Evolutionary conservation across 2,329 filamentous ascomycete species (phyloP).

Genomic region (Reticulascus tulasneorum): DNA sequence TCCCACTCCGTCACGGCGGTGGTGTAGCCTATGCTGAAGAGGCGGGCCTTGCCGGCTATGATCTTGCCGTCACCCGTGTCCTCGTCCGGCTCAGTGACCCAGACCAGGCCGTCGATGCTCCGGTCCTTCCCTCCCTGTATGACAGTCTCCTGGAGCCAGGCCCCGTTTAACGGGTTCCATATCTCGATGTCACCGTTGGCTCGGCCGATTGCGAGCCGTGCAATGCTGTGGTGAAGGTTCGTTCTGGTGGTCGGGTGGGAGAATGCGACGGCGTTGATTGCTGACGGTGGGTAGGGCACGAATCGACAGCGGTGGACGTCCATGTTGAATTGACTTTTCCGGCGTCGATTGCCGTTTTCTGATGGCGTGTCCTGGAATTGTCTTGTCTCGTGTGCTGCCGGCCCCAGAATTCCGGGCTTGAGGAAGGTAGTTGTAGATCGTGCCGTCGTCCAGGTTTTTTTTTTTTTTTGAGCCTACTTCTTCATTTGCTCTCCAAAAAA

Average conservation of each 20-base stretch:
- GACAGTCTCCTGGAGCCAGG: conserved; percentile 87
- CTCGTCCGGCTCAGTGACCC: conserved; percentile 83
- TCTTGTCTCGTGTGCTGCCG: no score
- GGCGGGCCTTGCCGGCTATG: conserved; percentile 53
- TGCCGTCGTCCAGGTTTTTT: conserved; percentile 6
- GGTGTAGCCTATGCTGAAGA: conserved; percentile 96
- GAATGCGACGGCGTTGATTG: conserved; percentile 93
- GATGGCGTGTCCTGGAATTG: background rate
- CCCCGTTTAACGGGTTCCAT: conserved; percentile 81
- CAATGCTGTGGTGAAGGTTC: conserved; percentile 46
- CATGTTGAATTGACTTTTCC: conserved; percentile 48
- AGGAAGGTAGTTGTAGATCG: background rate
- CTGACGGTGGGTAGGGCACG: conserved; percentile 83
- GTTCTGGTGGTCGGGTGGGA: conserved; percentile 63
- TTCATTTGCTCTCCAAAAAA: conserved; percentile 4
- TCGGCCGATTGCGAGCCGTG: conserved; percentile 82
- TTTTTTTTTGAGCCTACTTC: background rate
- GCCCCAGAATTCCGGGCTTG: no score
- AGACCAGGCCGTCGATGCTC: conserved; percentile 85
- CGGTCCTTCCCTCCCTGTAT: conserved; percentile 79
- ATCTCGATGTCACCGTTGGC: conserved; percentile 97
- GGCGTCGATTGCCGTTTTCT: conserved; percentile 12
- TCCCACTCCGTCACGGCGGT: conserved; percentile 95
- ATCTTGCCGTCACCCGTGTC: conserved; percentile 40
- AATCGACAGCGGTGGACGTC: conserved; percentile 97